Percentiles rank a stretch among this genome's conserved stretches.
Evolutionary conservation across 1,284 basidiomycete species (phyloP).

Genomic region (Cutaneotrichosporon sp.): DNA sequence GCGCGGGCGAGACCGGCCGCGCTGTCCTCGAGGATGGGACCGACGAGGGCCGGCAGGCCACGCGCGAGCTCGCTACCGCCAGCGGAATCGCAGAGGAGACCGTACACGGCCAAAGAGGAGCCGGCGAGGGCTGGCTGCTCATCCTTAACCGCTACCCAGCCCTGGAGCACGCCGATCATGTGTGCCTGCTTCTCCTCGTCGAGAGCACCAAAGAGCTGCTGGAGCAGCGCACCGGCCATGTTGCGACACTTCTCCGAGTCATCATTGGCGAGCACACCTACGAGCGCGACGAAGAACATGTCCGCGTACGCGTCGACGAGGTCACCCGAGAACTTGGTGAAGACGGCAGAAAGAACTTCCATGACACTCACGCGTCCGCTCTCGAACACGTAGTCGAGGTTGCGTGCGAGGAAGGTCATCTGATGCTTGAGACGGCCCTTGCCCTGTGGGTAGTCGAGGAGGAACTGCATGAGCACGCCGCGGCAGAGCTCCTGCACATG

Average conservation of each 20-base stretch:
- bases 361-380: constrained; percentile 88
- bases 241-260: constrained; percentile 82
- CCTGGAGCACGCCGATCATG: constrained; percentile 66
- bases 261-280: constrained; percentile 92
- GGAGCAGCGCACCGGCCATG: constrained; percentile 80
- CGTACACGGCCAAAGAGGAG: constrained; percentile 68
- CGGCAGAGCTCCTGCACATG: constrained; percentile 91
- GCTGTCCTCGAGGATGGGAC: constrained; percentile 61
- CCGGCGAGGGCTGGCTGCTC: constrained; percentile 38
- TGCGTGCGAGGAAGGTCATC: constrained; percentile 91
- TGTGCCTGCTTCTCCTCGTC: constrained; percentile 61
- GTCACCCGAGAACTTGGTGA: constrained; percentile 78
- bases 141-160: constrained; percentile 61
- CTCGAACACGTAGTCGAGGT: constrained; percentile 87
- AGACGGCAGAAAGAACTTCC: constrained; percentile 79
- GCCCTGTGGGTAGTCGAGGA: constrained; percentile 97
- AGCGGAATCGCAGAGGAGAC: constrained; percentile 65
- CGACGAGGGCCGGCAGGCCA: constrained; percentile 58
- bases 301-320: constrained; percentile 81
- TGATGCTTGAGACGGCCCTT: constrained; percentile 82
- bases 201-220: constrained; percentile 68
- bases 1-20: constrained; percentile 52
- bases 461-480: constrained; percentile 85
- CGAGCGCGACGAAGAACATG: constrained; percentile 85
- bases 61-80: constrained; percentile 59